Evolutionary conservation across 768 basidiomycete genomes (phyloP).

Genomic region (Lenzites betulinus): DNA sequence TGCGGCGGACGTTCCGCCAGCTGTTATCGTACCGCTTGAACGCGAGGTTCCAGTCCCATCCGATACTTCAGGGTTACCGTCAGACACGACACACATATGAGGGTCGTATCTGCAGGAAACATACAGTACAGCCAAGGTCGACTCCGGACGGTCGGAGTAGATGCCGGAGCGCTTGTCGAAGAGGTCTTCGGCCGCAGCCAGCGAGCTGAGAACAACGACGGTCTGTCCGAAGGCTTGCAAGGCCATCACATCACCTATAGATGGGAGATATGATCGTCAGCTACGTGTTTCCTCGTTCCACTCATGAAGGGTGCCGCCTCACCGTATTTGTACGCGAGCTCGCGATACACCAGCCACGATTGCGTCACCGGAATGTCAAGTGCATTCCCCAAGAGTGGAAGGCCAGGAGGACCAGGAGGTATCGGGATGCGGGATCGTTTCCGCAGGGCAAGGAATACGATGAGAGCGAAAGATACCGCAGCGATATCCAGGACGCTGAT

Average conservation of each 20-base stretch:
- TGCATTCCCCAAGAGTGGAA: conserved; percentile 30
- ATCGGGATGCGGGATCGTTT: neutral
- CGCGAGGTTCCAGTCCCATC: conserved; percentile 5
- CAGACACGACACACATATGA: no score
- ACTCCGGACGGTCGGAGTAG: conserved; percentile 23
- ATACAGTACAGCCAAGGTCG: neutral
- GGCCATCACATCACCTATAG: conserved; percentile 22
- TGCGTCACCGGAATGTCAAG: conserved; percentile 9
- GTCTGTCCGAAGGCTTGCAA: conserved; percentile 16
- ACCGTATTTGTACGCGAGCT: neutral
- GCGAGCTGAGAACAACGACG: conserved; percentile 24
- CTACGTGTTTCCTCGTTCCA: neutral
- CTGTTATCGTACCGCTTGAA: conserved; percentile 2
- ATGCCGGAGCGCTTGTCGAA: conserved; percentile 29
- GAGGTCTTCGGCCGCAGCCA: conserved; percentile 22
- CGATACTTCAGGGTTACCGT: neutral
- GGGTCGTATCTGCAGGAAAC: neutral
- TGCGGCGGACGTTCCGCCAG: conserved; percentile 9
- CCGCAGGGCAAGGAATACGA: no score
- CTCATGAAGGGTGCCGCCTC: neutral
- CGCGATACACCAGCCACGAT: neutral
- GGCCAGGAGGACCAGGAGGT: conserved; percentile 26
- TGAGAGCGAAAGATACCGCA: no score
- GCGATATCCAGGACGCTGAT: no score
- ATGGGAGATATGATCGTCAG: neutral